phyloP scores from a whole-genome alignment of 371 early-diverging fungal species.

The Pancytospora epiphaga region DNA sequence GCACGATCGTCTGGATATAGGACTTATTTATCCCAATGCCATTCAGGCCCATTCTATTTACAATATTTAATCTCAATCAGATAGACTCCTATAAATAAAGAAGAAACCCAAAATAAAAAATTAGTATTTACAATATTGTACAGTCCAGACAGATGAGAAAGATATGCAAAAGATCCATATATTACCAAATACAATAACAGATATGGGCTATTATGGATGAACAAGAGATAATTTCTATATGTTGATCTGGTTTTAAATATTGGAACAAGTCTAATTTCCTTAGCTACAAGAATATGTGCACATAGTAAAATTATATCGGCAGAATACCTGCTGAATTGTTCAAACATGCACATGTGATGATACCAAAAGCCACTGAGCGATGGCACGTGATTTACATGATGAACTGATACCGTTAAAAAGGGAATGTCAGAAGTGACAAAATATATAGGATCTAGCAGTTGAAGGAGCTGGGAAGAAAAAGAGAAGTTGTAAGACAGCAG shows the following conservation, averaged over 20 bases:
- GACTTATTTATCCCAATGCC: no score
- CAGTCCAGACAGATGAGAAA: not conserved
- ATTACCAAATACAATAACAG: not conserved
- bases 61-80: conserved; percentile 9
- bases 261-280: not conserved
- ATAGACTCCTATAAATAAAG: conserved; percentile 9
- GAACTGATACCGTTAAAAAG: not conserved
- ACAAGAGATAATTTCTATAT: conserved; percentile 9
- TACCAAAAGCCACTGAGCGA: conserved; percentile 6
- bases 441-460: not conserved
- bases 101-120: conserved; percentile 5
- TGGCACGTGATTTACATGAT: not conserved
- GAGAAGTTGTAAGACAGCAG: not conserved
- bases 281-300: not conserved
- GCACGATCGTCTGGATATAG: no score
- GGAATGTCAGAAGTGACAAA: not conserved
- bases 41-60: not conserved
- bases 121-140: not conserved
- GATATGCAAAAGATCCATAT: not conserved
- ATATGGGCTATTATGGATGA: not conserved
- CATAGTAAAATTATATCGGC: not conserved
- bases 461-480: not conserved
- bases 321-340: not conserved
- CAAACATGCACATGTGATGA: not conserved
- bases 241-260: conserved; percentile 3